phyloP scores from a whole-genome alignment of 2,329 filamentous ascomycete genomes.

The Fusarium tricinctum region DNA sequence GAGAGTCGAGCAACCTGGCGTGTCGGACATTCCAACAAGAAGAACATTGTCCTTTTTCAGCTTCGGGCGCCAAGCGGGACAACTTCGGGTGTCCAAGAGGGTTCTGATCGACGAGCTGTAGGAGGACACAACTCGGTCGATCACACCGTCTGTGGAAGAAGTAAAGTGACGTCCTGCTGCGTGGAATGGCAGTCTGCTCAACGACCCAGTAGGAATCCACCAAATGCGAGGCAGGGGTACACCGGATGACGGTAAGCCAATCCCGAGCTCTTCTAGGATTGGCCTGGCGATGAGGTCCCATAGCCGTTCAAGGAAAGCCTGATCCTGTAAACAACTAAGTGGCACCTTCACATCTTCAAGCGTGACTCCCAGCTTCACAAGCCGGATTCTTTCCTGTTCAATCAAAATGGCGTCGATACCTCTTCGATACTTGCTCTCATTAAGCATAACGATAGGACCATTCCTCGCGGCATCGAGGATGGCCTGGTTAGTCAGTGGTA shows the following conservation, averaged over 20 bases:
- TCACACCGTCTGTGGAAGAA: not conserved
- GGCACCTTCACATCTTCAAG: not conserved
- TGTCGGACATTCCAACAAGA: not conserved
- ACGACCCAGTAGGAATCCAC: not conserved
- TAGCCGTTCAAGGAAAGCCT: not conserved
- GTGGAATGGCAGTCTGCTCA: not conserved
- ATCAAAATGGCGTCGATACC: not conserved
- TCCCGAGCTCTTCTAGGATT: not conserved
- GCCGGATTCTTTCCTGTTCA: not conserved
- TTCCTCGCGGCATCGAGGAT: not conserved
- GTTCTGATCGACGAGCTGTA: not conserved
- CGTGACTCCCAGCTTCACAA: not conserved
- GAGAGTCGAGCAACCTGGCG: not conserved
- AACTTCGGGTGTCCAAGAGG: not conserved
- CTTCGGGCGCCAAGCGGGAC: not conserved
- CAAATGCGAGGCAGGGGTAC: not conserved
- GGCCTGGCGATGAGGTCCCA: not conserved
- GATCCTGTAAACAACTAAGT: not conserved
- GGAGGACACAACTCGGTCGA: not conserved
- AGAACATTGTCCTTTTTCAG: not conserved
- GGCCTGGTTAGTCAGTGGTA: not conserved
- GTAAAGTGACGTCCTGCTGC: not conserved
- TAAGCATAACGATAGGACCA: not conserved
- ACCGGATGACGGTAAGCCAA: not conserved
- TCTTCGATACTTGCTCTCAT: not conserved